A percentile compares a stretch with the other conserved stretches of the same genome.
Evolutionary conservation across 2,329 filamentous ascomycete genomes (phyloP).

Genomic region (Trichophyton rubrum): DNA sequence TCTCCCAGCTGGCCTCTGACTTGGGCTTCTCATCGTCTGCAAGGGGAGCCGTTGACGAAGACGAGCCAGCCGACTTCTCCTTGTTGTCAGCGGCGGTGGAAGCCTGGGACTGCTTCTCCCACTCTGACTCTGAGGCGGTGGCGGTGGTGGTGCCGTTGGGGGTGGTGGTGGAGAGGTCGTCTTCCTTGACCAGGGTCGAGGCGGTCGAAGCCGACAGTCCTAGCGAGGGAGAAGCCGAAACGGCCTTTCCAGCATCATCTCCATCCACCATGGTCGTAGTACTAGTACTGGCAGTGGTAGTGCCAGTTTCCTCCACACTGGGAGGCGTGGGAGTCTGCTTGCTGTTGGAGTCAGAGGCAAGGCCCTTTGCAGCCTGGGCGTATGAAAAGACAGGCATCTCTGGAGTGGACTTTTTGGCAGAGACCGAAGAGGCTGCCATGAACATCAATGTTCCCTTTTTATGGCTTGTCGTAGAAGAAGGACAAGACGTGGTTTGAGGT

Average conservation of each 20-base stretch:
- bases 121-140: slow-evolving; percentile 42
- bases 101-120: slow-evolving; percentile 54
- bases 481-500: too few relatives aligned
- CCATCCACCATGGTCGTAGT: slow-evolving; percentile 6
- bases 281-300: not conserved
- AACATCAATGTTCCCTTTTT: too few relatives aligned
- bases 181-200: slow-evolving; percentile 44
- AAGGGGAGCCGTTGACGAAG: slow-evolving; percentile 8
- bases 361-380: slow-evolving; percentile 85
- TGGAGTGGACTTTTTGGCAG: slow-evolving; percentile 21
- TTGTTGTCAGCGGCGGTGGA: slow-evolving; percentile 50
- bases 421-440: slow-evolving; percentile 28
- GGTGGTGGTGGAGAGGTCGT: slow-evolving; percentile 49
- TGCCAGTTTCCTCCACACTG: not conserved
- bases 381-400: slow-evolving; percentile 66
- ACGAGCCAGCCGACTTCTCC: slow-evolving; percentile 20
- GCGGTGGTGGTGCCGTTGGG: slow-evolving; percentile 33
- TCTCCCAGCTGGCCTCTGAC: slow-evolving; percentile 1
- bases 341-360: slow-evolving; percentile 30
- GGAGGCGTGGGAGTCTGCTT: slow-evolving; percentile 19
- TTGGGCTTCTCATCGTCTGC: slow-evolving; percentile 32
- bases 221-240: slow-evolving; percentile 39
- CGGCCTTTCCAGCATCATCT: too few relatives aligned
- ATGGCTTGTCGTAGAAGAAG: too few relatives aligned
- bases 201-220: slow-evolving; percentile 43